Evolutionary conservation across 805 yeast genomes (phyloP), one percentile per base, ranked within the genome.

Genomic region (Saccharomycopsis sp.): DNA sequence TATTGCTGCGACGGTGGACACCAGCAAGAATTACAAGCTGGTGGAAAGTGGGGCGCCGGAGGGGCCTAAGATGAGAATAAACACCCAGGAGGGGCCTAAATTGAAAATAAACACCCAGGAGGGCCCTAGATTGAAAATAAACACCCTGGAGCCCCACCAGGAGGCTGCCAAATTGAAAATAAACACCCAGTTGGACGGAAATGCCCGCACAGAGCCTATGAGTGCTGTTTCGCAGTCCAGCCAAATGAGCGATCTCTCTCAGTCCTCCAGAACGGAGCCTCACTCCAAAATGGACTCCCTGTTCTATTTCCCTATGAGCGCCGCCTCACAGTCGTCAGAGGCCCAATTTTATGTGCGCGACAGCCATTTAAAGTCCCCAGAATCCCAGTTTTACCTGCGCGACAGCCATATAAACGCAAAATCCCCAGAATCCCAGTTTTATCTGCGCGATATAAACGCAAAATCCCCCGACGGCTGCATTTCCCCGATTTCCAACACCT

Each of bases 401-500:
- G 44, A 37, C 44, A n/a, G n/a, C n/a, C n/a, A n/a, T n/a, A n/a
- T n/a, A n/a, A n/a, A n/a, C n/a, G 15, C n/a, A n/a, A n/a, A n/a
- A 37, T 37, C 44, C n/a, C n/a, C 44, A 12, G 15, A 37, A 37
- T 37, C 44, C 12, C 44, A 37, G n/a, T 37, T 37, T 37, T n/a
- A 37, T 37, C 15, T 37, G 44, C 44, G n/a, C 12, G 44, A 37
- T n/a, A 29, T 29, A 29, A 29, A 7, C 9, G 37, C 12, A 29
- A 29, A 5, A 16, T 46, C 5, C 50, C 50, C 20, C 23, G 24
- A 24, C 16, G 34, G 14, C 16, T 24, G 59, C 23, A 34, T 24
- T 18, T 51, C 52, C 14, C 61, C 61, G 29, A 41, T 57, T 3
- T 54, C 57, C 15, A 51, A 34, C 29, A 54, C 59, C n/a, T 54